phyloP scores from a whole-genome alignment of 768 basidiomycete genomes.

The Boletellus emodensis region DNA sequence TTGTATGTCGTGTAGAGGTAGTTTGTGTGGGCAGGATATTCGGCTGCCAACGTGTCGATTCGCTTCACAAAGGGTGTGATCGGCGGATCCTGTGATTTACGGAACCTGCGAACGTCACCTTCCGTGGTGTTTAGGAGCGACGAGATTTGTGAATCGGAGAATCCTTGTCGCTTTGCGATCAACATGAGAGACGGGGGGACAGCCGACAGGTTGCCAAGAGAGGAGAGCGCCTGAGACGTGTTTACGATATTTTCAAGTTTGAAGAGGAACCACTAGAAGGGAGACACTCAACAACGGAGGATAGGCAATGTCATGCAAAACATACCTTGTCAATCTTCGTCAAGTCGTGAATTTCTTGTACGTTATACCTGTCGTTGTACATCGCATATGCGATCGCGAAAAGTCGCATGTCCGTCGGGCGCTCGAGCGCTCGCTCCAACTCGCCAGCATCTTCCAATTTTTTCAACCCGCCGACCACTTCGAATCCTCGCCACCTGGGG shows the following conservation, averaged over 20 bases:
- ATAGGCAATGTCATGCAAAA: background rate
- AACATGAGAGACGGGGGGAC: conserved; percentile 75
- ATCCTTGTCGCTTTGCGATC: conserved; percentile 91
- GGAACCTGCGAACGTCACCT: conserved; percentile 72
- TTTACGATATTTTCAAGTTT: conserved; percentile 99
- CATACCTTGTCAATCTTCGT: conserved; percentile 96
- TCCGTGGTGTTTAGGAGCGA: conserved; percentile 73
- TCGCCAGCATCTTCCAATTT: conserved; percentile 66
- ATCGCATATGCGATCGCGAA: conserved; percentile 98
- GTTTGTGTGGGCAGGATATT: conserved; percentile 98
- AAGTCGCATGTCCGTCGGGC: conserved; percentile 92
- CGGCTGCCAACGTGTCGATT: conserved; percentile 97
- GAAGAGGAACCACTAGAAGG: conserved; percentile 87
- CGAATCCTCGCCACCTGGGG: conserved; percentile 94
- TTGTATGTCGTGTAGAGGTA: conserved; percentile 99
- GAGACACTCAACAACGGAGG: background rate
- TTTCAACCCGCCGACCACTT: conserved; percentile 86
- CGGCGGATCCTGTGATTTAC: conserved; percentile 67
- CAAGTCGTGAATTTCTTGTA: conserved; percentile 85
- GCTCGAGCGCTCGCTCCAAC: conserved; percentile 69
- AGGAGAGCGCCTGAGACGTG: conserved; percentile 72
- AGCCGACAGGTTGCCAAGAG: conserved; percentile 62
- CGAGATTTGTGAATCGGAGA: conserved; percentile 90
- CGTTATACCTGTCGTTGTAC: conserved; percentile 88
- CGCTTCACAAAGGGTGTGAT: conserved; percentile 98